Evolutionary conservation across 83 land plant genomes (phyloP).

Genomic region (Picea engelmannii): DNA sequence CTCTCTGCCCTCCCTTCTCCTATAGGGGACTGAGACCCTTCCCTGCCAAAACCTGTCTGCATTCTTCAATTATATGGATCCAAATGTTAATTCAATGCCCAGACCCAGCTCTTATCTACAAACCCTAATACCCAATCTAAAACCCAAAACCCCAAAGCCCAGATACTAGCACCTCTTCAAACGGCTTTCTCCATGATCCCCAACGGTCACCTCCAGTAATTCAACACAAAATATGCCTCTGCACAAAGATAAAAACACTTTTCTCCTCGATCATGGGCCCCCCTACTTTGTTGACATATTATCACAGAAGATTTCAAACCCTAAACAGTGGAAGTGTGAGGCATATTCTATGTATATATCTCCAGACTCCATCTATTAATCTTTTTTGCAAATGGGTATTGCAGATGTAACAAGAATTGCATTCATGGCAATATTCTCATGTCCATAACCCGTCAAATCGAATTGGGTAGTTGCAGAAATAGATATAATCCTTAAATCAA

Average conservation of each 20-base stretch:
- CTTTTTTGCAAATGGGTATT: not conserved
- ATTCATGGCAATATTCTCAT: not conserved
- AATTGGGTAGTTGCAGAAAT: not conserved
- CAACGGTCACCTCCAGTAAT: not conserved
- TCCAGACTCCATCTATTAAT: not conserved
- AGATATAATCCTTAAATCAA: not conserved
- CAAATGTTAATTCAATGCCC: not conserved
- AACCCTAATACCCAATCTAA: not conserved
- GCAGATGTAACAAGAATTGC: not conserved
- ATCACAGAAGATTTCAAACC: constrained; percentile 2
- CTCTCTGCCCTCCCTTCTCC: constrained; percentile 10
- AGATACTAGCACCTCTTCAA: not conserved
- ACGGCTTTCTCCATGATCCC: not conserved
- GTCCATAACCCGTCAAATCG: not conserved
- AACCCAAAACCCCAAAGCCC: not conserved
- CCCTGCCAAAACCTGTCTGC: constrained; percentile 2
- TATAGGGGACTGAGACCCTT: constrained; percentile 8
- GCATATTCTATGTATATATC: not conserved
- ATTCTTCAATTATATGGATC: not conserved
- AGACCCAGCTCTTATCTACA: not conserved
- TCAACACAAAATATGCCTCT: not conserved
- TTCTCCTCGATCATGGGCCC: not conserved
- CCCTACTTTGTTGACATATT: not conserved
- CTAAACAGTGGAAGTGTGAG: not conserved
- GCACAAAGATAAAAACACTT: not conserved